Percentiles rank a stretch among this genome's conserved stretches.
Conservation (phyloP, 441 rosid species). For the Dalechampia spathulata region DNA sequence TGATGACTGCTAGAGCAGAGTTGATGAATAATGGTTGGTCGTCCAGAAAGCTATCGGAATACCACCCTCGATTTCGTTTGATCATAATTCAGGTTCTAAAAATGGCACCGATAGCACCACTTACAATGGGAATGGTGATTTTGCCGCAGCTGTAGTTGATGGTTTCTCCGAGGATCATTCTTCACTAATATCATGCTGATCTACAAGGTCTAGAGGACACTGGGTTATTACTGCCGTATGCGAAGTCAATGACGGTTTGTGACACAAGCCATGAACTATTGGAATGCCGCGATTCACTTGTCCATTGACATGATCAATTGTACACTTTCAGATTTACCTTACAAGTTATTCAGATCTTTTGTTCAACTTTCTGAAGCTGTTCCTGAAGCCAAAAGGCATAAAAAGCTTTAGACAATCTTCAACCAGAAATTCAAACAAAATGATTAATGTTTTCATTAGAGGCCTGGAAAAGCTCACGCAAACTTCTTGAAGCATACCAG, state of each 20-base stretch:
- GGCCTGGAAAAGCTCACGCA: background rate
- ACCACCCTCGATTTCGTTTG: background rate
- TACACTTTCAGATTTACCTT: background rate
- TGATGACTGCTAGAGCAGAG: no score
- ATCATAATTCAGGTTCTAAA: background rate
- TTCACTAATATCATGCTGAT: background rate
- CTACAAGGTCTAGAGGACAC: no score
- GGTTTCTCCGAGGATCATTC: background rate
- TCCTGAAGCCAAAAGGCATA: conserved; percentile 14
- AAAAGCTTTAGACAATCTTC: background rate
- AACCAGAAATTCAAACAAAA: background rate
- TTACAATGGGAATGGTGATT: background rate
- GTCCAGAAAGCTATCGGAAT: no score
- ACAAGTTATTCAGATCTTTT: conserved; percentile 4
- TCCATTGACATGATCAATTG: no score
- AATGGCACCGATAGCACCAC: background rate
- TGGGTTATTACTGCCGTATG: no score
- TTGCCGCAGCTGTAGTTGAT: background rate
- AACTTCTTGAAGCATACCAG: conserved; percentile 28
- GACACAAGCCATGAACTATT: no score
- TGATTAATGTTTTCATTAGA: background rate
- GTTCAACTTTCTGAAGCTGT: conserved; percentile 15
- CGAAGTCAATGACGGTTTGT: no score
- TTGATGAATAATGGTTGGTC: no score
- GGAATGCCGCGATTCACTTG: no score